phyloP scores from a whole-genome alignment of 192 early-diverging fungal genomes.

The Coemansia sp. region DNA sequence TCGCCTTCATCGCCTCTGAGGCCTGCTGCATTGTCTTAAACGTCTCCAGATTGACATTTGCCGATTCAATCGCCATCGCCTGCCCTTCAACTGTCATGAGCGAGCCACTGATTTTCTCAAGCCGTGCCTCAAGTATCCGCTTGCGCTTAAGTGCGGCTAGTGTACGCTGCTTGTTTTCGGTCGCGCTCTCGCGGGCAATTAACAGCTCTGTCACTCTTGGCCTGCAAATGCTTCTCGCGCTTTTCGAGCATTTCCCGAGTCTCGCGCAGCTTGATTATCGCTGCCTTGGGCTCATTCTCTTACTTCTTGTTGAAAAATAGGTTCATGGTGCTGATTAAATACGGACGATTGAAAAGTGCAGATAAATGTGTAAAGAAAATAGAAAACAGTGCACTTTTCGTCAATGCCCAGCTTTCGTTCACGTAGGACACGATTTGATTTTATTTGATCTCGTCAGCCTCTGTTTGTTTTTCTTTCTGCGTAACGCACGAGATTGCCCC shows the following conservation, averaged over 20 bases:
- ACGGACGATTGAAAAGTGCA: constrained; percentile 2
- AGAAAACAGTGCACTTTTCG: neutral
- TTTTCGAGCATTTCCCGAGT: constrained; percentile 94
- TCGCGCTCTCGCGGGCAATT: constrained; percentile 82
- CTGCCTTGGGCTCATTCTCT: constrained; percentile 80
- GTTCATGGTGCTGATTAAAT: constrained; percentile 56
- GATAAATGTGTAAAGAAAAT: neutral
- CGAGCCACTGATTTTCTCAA: constrained; percentile 85
- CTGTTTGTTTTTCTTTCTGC: neutral
- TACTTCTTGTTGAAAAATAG: constrained; percentile 67
- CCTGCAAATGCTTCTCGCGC: constrained; percentile 80
- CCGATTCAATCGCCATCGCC: constrained; percentile 92
- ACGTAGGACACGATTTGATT: too few relatives aligned
- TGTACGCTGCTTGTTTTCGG: constrained; percentile 85
- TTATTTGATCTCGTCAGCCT: neutral
- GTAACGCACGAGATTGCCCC: neutral
- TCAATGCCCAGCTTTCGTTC: too few relatives aligned
- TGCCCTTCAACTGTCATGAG: constrained; percentile 92
- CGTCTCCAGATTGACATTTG: constrained; percentile 92
- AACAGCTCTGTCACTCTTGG: constrained; percentile 86
- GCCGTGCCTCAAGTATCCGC: constrained; percentile 76
- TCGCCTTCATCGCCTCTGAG: constrained; percentile 88
- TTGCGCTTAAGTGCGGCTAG: constrained; percentile 93
- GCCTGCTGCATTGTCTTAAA: constrained; percentile 94
- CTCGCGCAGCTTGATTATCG: constrained; percentile 89